Percentiles rank a stretch among this genome's conserved stretches.
phyloP scores from a whole-genome alignment of 2,329 filamentous ascomycete genomes.

The Tothia fuscella region DNA sequence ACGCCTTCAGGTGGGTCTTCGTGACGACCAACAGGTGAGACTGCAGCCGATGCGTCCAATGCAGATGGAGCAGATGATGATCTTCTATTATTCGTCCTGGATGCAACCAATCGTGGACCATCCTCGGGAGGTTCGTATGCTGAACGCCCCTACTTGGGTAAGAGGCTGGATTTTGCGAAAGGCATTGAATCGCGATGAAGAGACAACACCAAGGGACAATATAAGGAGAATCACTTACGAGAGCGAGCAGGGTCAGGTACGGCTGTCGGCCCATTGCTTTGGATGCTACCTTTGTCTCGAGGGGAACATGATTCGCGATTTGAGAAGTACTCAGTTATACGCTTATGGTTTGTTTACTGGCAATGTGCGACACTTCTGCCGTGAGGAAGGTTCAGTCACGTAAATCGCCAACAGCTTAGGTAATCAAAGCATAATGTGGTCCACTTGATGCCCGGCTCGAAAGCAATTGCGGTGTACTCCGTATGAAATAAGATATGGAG shows the following conservation, averaged over 20 bases:
- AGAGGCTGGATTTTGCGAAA: background rate
- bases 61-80: background rate
- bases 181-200: background rate
- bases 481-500: too few relatives aligned
- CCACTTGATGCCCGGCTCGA: too few relatives aligned
- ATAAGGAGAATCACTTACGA: constrained; percentile 5
- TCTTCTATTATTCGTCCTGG: constrained; percentile 6
- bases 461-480: too few relatives aligned
- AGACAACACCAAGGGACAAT: background rate
- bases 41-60: constrained; percentile 15
- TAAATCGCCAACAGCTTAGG: too few relatives aligned
- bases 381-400: too few relatives aligned
- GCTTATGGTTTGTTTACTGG: too few relatives aligned
- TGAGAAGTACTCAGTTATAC: too few relatives aligned
- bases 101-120: constrained; percentile 13
- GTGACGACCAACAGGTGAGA: background rate
- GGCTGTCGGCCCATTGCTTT: constrained; percentile 8
- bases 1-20: constrained; percentile 13
- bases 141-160: constrained; percentile 26
- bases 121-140: constrained; percentile 25
- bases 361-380: too few relatives aligned
- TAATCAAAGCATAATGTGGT: too few relatives aligned
- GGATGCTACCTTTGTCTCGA: constrained; percentile 3
- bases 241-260: constrained; percentile 8
- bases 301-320: too few relatives aligned